phyloP scores from a whole-genome alignment of 768 basidiomycete species.

The Lanmaoa pseudosensibilis region DNA sequence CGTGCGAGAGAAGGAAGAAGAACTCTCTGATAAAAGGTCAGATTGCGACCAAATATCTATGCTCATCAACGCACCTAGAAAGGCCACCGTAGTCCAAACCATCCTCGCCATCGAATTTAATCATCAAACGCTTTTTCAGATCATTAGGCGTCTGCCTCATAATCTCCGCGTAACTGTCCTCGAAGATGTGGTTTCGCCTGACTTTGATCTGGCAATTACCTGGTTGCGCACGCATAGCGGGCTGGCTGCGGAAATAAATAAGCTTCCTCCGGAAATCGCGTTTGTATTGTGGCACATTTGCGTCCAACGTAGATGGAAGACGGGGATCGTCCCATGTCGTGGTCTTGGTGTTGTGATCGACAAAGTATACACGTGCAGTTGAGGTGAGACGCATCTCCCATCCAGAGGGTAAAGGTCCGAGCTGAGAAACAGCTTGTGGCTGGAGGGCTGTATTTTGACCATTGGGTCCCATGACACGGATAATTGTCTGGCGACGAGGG shows the following conservation, averaged over 20 bases:
- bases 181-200: constrained; percentile 96
- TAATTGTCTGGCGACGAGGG: constrained; percentile 92
- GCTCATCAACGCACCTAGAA: constrained; percentile 64
- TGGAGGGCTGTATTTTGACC: constrained; percentile 87
- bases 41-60: not conserved
- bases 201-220: constrained; percentile 99
- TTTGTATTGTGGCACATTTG: constrained; percentile 99
- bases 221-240: constrained; percentile 95
- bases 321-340: constrained; percentile 99
- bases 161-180: constrained; percentile 99
- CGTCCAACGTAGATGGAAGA: constrained; percentile 89
- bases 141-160: constrained; percentile 99
- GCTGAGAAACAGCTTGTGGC: constrained; percentile 93
- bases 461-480: constrained; percentile 94
- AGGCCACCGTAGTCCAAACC: constrained; percentile 98
- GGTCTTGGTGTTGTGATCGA: constrained; percentile 99
- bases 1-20: constrained; percentile 99
- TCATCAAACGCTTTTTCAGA: constrained; percentile 98
- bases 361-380: constrained; percentile 98
- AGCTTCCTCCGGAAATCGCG: constrained; percentile 99
- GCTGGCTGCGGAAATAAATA: constrained; percentile 99
- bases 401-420: constrained; percentile 94
- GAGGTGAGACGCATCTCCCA: constrained; percentile 99
- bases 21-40: constrained; percentile 71
- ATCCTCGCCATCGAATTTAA: constrained; percentile 99